phyloP scores from a whole-genome alignment of 495 filamentous ascomycete species.

The Trichocladium uniseriatum region DNA sequence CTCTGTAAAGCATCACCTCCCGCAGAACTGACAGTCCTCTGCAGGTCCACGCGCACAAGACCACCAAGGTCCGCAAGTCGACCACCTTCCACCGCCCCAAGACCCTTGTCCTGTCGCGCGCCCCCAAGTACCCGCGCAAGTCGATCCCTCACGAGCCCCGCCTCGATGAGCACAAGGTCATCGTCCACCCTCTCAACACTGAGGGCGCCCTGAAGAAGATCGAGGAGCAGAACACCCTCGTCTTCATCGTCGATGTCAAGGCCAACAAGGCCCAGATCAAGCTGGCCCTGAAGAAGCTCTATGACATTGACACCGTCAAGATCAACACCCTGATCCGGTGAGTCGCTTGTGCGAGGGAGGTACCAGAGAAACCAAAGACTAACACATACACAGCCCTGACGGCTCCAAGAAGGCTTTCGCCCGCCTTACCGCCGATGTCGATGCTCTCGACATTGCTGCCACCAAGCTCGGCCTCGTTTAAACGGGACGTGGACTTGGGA shows the following conservation, averaged over 20 bases:
- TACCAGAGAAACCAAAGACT: background rate
- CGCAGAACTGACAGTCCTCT: slow-evolving; percentile 12
- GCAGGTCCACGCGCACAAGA: slow-evolving; percentile 70
- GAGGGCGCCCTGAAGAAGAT: slow-evolving; percentile 99
- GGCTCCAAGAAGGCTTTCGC: slow-evolving; percentile 98
- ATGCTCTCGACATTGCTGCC: slow-evolving; percentile 97
- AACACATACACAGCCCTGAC: slow-evolving; percentile 57
- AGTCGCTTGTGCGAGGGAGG: slow-evolving; percentile 17
- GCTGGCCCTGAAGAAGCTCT: slow-evolving; percentile 95
- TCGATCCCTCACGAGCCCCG: slow-evolving; percentile 80
- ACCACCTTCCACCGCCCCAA: slow-evolving; percentile 97
- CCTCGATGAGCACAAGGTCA: slow-evolving; percentile 87
- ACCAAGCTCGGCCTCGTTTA: slow-evolving; percentile 98
- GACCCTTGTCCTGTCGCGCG: slow-evolving; percentile 82
- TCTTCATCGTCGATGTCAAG: slow-evolving; percentile 98
- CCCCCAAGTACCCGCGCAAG: slow-evolving; percentile 95
- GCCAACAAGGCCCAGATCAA: slow-evolving; percentile 99
- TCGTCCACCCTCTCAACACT: slow-evolving; percentile 81
- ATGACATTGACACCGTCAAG: slow-evolving; percentile 96
- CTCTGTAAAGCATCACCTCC: background rate
- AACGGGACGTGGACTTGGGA: slow-evolving; percentile 19
- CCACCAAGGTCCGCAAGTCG: slow-evolving; percentile 80
- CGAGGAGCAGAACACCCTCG: slow-evolving; percentile 98
- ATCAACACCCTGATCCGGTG: slow-evolving; percentile 98
- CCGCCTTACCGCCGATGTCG: slow-evolving; percentile 87